phyloP scores from a whole-genome alignment of 2,329 filamentous ascomycete genomes.

The Acarospora socialis region DNA sequence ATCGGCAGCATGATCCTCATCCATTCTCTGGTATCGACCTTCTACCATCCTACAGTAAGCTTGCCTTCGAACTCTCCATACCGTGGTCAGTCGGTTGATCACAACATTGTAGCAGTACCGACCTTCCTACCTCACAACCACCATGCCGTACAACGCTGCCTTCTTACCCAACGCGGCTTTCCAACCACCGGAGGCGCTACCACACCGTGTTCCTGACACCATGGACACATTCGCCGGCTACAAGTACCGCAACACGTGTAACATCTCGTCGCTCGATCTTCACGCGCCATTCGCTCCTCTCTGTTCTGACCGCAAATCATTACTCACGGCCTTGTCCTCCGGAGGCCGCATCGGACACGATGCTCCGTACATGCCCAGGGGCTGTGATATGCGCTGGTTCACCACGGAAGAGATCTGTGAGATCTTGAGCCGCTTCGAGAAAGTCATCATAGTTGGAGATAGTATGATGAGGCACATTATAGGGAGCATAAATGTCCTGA shows the following conservation, averaged over 20 bases:
- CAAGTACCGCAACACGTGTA: conserved; percentile 30
- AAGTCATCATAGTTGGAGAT: conserved; percentile 34
- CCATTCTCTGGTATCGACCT: no score
- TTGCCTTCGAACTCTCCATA: no score
- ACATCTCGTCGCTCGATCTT: conserved; percentile 32
- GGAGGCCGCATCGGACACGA: conserved; percentile 33
- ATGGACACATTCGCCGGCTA: conserved; percentile 28
- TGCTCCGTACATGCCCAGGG: conserved; percentile 31
- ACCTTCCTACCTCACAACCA: conserved; percentile 11
- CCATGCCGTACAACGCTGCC: conserved; percentile 9
- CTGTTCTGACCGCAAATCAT: conserved; percentile 23
- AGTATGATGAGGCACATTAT: conserved; percentile 37
- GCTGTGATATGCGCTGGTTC: conserved; percentile 36
- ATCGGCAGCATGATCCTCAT: no score
- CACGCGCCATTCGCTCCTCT: conserved; percentile 25
- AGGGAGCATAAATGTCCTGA: conserved; percentile 32
- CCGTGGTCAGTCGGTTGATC: no score
- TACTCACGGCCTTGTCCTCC: conserved; percentile 29
- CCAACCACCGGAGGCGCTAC: conserved; percentile 16
- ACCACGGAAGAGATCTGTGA: conserved; percentile 32
- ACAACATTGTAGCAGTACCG: conserved; percentile 6
- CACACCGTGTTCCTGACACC: conserved; percentile 18
- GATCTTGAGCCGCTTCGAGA: conserved; percentile 32
- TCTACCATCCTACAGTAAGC: no score
- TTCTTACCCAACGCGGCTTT: conserved; percentile 13